A percentile compares a stretch with the other conserved stretches of the same genome.
These are phyloP conservation scores for Ajuga chamaepitys DNA, from an alignment of 257 asterid genomes.

Conservation along the genomic window DNA sequence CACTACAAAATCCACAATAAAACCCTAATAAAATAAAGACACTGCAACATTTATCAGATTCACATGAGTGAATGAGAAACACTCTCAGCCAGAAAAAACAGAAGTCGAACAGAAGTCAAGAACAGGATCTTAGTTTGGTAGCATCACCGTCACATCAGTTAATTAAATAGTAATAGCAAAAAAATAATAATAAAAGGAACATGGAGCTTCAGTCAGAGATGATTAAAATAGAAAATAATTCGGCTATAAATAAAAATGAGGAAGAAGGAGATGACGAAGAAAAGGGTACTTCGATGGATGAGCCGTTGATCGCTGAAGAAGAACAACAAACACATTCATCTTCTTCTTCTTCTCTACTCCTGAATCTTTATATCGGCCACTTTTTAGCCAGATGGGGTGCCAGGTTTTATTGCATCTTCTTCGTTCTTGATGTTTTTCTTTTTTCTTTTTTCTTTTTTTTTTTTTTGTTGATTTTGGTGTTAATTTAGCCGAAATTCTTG, in stretches of 20 bases:
- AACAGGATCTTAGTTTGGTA: background rate
- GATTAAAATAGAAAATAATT: background rate
- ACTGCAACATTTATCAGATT: too few species aligned
- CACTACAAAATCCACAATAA: too few species aligned
- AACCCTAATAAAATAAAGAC: too few species aligned
- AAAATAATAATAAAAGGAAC: background rate
- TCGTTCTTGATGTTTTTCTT: too few species aligned
- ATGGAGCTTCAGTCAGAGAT: conserved; percentile 10
- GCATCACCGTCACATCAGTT: background rate
- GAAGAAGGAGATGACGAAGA: background rate
- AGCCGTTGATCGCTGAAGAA: conserved; percentile 19
- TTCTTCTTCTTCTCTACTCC: conserved; percentile 38
- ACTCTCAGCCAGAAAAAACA: too few species aligned
- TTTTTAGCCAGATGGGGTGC: conserved; percentile 97
- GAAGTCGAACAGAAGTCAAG: background rate
- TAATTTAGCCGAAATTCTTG: background rate
- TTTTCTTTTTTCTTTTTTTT: background rate
- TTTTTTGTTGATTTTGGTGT: background rate
- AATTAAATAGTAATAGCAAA: background rate
- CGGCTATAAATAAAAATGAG: background rate
- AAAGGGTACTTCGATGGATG: conserved; percentile 9
- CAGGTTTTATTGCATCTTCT: conserved; percentile 49
- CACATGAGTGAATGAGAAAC: too few species aligned
- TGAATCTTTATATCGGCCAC: conserved; percentile 68
- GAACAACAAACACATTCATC: conserved; percentile 19